phyloP scores from a whole-genome alignment of 2,329 filamentous ascomycete species.

The Arthrobotrys sinensis region DNA sequence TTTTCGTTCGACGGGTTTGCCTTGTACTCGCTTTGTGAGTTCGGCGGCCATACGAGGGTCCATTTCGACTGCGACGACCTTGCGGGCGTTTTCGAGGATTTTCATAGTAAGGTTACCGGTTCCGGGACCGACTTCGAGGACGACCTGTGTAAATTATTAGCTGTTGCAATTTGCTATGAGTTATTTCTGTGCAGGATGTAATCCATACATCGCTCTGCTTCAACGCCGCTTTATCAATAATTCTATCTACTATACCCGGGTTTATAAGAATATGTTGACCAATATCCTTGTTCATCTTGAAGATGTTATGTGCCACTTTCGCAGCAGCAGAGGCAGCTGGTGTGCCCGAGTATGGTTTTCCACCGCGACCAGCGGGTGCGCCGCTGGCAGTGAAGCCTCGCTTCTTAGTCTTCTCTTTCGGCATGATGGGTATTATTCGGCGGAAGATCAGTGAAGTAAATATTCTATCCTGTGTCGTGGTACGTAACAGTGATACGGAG shows the following conservation, averaged over 20 bases:
- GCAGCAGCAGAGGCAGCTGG: slow-evolving; percentile 67
- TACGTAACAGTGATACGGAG: slow-evolving; percentile 52
- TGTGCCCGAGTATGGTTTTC: slow-evolving; percentile 48
- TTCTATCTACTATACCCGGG: slow-evolving; percentile 84
- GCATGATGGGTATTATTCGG: slow-evolving; percentile 41
- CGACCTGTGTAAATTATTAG: slow-evolving; percentile 69
- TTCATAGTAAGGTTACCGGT: slow-evolving; percentile 90
- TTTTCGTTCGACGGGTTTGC: slow-evolving; percentile 84
- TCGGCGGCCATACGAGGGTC: slow-evolving; percentile 98
- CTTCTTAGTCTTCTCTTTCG: slow-evolving; percentile 55
- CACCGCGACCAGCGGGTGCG: slow-evolving; percentile 37
- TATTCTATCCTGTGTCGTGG: slow-evolving; percentile 59
- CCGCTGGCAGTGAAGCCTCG: slow-evolving; percentile 39
- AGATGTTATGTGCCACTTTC: slow-evolving; percentile 83
- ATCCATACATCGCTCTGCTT: slow-evolving; percentile 81
- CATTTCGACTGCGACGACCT: slow-evolving; percentile 87
- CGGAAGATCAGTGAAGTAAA: slow-evolving; percentile 2
- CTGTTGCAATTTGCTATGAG: slow-evolving; percentile 11
- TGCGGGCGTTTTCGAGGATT: slow-evolving; percentile 89
- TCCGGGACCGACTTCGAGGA: slow-evolving; percentile 92
- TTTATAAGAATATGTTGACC: slow-evolving; percentile 95
- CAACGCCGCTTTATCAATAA: slow-evolving; percentile 87
- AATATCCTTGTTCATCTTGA: slow-evolving; percentile 95
- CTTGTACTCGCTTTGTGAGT: slow-evolving; percentile 92
- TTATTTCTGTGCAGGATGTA: slow-evolving; percentile 2